A percentile compares a stretch with the other conserved stretches of the same genome.
Evolutionary conservation across 306 rosid genomes (phyloP).

Genomic region (Acacia crassicarpa): DNA sequence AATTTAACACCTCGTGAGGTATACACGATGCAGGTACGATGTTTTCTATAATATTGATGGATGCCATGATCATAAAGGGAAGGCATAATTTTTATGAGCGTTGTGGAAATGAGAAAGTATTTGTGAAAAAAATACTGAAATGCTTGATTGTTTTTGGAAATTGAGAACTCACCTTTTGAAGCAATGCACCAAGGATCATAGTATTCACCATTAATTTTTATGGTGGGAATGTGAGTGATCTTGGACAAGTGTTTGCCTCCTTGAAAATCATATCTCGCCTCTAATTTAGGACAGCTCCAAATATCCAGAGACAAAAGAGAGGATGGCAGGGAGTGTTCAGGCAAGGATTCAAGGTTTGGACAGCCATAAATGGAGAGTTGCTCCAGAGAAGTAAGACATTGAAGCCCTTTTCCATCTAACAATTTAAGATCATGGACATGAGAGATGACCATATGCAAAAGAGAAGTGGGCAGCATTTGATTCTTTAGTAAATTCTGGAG

Average conservation of each 20-base stretch:
- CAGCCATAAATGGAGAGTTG: not conserved
- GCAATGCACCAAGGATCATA: too few relatives aligned
- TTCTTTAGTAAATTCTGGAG: not conserved
- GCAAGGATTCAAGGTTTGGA: not conserved
- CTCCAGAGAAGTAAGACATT: not conserved
- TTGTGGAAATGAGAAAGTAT: too few relatives aligned
- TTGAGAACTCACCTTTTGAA: too few relatives aligned
- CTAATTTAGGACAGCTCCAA: not conserved
- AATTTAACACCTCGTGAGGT: too few relatives aligned
- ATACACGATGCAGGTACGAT: not conserved
- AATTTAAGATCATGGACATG: not conserved
- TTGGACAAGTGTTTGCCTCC: too few relatives aligned
- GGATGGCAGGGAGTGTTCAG: not conserved
- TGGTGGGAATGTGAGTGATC: too few relatives aligned
- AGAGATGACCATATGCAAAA: not conserved
- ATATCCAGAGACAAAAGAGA: not conserved
- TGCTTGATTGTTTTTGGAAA: too few relatives aligned
- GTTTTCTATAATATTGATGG: too few relatives aligned
- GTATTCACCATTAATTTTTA: too few relatives aligned
- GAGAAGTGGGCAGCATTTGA: not conserved
- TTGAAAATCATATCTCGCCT: not conserved
- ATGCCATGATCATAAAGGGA: too few relatives aligned
- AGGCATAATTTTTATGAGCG: too few relatives aligned
- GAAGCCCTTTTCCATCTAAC: constrained; percentile 3
- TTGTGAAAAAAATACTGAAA: too few relatives aligned